A percentile compares a stretch with the other conserved stretches of the same genome.
These are phyloP conservation scores for Termitomyces sp. DNA, from an alignment of 768 basidiomycete genomes.

Conservation along the genomic window DNA sequence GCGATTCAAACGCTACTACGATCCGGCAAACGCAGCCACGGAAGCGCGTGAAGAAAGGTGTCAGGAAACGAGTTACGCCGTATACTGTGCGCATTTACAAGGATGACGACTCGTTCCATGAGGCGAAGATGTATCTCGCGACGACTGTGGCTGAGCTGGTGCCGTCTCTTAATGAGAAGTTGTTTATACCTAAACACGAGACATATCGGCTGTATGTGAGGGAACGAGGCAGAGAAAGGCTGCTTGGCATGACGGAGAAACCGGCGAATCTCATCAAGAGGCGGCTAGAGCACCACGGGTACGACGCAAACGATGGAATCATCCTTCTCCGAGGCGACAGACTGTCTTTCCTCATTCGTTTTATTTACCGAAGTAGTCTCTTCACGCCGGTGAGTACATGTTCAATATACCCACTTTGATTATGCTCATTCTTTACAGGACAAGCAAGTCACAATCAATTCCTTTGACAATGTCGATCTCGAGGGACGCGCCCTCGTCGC, in stretches of 20 bases:
- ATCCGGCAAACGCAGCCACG: not conserved
- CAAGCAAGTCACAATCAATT: conserved; percentile 47
- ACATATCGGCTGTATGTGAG: conserved; percentile 68
- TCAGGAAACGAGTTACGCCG: conserved; percentile 11
- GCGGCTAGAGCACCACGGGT: conserved; percentile 85
- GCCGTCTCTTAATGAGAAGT: conserved; percentile 52
- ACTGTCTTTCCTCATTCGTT: conserved; percentile 80
- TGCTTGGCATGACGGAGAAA: conserved; percentile 73
- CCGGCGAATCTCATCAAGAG: conserved; percentile 83
- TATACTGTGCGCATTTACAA: conserved; percentile 76
- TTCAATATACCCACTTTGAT: not conserved
- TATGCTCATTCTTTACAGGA: conserved; percentile 36
- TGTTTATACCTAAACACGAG: conserved; percentile 47
- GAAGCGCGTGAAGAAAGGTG: not conserved
- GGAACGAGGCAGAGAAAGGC: conserved; percentile 76
- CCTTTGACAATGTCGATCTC: conserved; percentile 73
- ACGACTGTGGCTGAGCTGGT: conserved; percentile 69
- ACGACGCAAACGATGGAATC: conserved; percentile 72
- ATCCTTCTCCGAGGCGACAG: conserved; percentile 75
- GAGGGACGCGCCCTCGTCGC: conserved; percentile 75
- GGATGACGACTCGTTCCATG: conserved; percentile 65
- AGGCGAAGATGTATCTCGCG: conserved; percentile 54
- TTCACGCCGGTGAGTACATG: conserved; percentile 49
- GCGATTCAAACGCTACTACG: not conserved
- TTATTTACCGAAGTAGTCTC: conserved; percentile 79